Percentiles rank a stretch among this genome's conserved stretches.
Evolutionary conservation across 345 rosid species (phyloP).

Genomic region (Hibiscus mutabilis): DNA sequence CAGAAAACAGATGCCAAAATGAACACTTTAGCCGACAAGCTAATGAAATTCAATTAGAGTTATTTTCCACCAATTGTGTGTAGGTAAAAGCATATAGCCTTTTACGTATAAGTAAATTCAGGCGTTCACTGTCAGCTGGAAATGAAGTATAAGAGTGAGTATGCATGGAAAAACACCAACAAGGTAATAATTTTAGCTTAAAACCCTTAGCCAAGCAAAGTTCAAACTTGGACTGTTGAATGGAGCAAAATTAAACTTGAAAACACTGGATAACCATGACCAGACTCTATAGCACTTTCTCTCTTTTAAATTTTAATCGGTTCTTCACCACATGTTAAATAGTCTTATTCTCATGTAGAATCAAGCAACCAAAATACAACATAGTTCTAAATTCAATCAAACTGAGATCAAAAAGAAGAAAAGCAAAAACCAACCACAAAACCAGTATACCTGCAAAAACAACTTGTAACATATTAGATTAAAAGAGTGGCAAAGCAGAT

Average conservation of each 20-base stretch:
- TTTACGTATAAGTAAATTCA: neutral
- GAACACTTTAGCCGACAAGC: neutral
- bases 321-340: neutral
- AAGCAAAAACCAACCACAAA: neutral
- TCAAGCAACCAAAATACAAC: neutral
- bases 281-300: neutral
- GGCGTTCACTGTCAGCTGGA: neutral
- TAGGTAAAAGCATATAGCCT: neutral
- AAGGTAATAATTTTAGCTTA: neutral
- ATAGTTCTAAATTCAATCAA: neutral
- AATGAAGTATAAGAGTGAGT: neutral
- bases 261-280: neutral
- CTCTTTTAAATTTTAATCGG: neutral
- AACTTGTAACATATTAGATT: neutral
- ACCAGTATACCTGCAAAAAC: neutral
- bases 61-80: neutral
- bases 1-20: neutral
- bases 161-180: neutral
- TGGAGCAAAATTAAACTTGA: neutral
- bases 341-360: neutral
- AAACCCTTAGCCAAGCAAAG: neutral
- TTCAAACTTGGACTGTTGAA: neutral
- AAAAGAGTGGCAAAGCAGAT: neutral
- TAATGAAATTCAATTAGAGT: neutral
- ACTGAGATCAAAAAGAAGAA: neutral